Base-by-base conservation (phyloP, 2,329 filamentous ascomycete species). In the Orbilia quercus region DNA sequence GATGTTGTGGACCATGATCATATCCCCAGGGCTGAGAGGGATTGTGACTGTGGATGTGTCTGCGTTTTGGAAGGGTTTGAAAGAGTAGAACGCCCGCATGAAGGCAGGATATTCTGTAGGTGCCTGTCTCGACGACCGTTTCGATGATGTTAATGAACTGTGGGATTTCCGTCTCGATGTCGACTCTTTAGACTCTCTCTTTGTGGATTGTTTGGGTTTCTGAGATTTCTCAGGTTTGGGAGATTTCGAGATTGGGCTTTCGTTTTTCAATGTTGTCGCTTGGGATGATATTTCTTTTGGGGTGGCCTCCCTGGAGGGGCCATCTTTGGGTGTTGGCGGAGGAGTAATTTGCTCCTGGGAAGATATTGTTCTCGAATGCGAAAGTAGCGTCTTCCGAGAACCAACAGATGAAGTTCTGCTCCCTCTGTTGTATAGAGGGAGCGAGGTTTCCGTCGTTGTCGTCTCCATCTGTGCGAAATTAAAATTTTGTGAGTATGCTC, bases 1-100 rank as follows among this genome's bases (percentile, higher is more conserved):
- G 76, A 98, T 91, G 2, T 95, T 97, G 81, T 99, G 95, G 20
- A 99, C 90, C 67, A 99, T 82, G 60, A 99, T 90, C 53, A 99
- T 87, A 79, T 99, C 95, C 70, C 95, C 95, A 79, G 95, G 90
- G 77, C 91, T 91, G 65, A 99, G 85, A 20, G 92, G 90, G 9
- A 97, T 84, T 9, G 94, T 98, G 63, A 98, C 90, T 7, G 92
- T 95, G 34, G 76, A 70, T 9, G 90, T 90, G 67, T 93, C 91
- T n/a, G 88, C 88, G 72, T 91, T 87, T 44, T 90, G 86, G 77
- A 89, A 88, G 70, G 85, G 88, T 67, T 93, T 89, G 80, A 97
- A 99, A 23, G 92, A 90, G 80, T 96, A 96, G 79, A 96, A 94
- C 54, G 95, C 95, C 76, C 95, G 90, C 48, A 99, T 84, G 79